These are phyloP conservation scores for Fusarium sp. DNA, from an alignment of 2,329 filamentous ascomycete species.

Conservation along the genomic window DNA sequence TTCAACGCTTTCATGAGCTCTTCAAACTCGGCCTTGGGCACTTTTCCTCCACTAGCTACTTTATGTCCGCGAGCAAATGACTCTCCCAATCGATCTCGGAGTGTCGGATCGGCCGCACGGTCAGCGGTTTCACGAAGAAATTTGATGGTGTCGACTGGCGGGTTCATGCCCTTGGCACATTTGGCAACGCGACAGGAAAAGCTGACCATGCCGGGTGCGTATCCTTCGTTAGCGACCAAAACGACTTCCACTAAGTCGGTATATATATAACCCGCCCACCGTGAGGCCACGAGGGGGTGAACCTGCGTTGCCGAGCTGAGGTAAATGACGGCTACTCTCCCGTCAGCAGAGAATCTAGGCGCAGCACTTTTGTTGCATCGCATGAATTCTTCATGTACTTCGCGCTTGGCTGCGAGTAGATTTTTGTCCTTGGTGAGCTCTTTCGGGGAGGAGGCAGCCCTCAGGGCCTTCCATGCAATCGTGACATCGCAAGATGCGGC, in stretches of 20 bases:
- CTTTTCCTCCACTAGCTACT: slow-evolving; percentile 75
- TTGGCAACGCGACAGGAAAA: slow-evolving; percentile 74
- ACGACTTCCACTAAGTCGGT: slow-evolving; percentile 72
- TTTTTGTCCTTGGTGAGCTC: slow-evolving; percentile 62
- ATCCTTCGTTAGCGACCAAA: slow-evolving; percentile 75
- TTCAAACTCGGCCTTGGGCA: slow-evolving; percentile 71
- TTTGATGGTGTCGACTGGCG: slow-evolving; percentile 73
- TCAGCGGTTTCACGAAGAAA: slow-evolving; percentile 65
- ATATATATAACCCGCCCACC: slow-evolving; percentile 72
- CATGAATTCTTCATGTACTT: slow-evolving; percentile 72
- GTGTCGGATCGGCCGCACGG: slow-evolving; percentile 51
- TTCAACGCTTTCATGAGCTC: slow-evolving; percentile 71
- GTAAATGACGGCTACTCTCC: slow-evolving; percentile 70
- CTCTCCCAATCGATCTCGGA: slow-evolving; percentile 65
- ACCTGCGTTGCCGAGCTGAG: slow-evolving; percentile 72
- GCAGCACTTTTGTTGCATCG: slow-evolving; percentile 66
- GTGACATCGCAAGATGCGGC: slow-evolving; percentile 71
- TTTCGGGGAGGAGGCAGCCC: slow-evolving; percentile 61
- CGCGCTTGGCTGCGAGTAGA: slow-evolving; percentile 64
- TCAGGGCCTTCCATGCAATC: slow-evolving; percentile 70
- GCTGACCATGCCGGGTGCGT: slow-evolving; percentile 71
- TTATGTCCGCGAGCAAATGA: slow-evolving; percentile 76
- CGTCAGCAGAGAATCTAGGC: slow-evolving; percentile 73
- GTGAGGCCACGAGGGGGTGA: slow-evolving; percentile 74
- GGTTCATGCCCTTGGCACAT: slow-evolving; percentile 64